Conservation (phyloP, 1,284 basidiomycete species). For the Ceratobasidium sp. region DNA sequence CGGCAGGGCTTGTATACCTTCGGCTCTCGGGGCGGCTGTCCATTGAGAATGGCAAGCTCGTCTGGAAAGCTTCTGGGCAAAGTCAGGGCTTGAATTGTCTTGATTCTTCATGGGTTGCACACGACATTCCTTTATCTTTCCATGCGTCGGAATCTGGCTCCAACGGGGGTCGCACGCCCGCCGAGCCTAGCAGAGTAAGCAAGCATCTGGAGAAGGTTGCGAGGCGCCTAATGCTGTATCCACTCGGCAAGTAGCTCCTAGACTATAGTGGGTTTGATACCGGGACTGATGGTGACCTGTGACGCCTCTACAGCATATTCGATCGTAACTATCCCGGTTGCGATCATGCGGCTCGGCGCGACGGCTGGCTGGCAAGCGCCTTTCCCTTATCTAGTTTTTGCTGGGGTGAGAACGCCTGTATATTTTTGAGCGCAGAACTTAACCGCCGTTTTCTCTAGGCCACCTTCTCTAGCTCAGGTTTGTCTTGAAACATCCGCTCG, state of each 20-base stretch:
- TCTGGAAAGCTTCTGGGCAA: background rate
- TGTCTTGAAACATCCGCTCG: slow-evolving; percentile 1
- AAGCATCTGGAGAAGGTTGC: slow-evolving; percentile 28
- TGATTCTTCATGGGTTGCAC: background rate
- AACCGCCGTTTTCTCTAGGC: slow-evolving; percentile 1
- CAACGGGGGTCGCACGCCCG: background rate
- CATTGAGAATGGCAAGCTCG: slow-evolving; percentile 2
- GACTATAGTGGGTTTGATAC: background rate
- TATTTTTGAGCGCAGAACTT: background rate
- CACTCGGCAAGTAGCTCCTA: slow-evolving; percentile 4
- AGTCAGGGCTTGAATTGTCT: slow-evolving; percentile 16
- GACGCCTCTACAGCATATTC: slow-evolving; percentile 15
- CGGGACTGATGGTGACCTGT: background rate
- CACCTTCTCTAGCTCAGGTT: slow-evolving; percentile 30
- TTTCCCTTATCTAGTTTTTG: slow-evolving; percentile 11
- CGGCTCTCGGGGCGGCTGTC: slow-evolving; percentile 8
- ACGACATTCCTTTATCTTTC: background rate
- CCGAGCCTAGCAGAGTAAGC: slow-evolving; percentile 11
- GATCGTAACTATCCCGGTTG: slow-evolving; percentile 23
- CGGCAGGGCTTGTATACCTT: slow-evolving; percentile 22
- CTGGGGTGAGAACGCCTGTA: slow-evolving; percentile 19
- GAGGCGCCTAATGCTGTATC: slow-evolving; percentile 28
- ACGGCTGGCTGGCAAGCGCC: slow-evolving; percentile 30
- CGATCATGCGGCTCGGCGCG: slow-evolving; percentile 20
- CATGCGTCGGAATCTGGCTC: slow-evolving; percentile 15